Evolutionary conservation across 164 flowering plant species (phyloP), one percentile per base, ranked within the genome.

Genomic region (Magnolia changhungtana): DNA sequence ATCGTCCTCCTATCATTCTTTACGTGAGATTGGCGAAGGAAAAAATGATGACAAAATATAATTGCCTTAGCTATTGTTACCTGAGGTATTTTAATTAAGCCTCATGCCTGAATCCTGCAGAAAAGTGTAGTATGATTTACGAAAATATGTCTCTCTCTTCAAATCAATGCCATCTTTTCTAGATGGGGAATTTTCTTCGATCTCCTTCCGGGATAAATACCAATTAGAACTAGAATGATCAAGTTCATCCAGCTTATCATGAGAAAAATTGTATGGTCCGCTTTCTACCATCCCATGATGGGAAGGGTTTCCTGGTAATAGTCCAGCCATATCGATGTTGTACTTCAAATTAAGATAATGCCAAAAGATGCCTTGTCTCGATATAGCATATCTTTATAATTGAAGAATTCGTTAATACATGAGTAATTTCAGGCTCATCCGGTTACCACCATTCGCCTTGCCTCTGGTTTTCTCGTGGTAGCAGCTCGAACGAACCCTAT

Each of bases 71-170:
- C n/a, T n/a, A n/a, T n/a, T n/a, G n/a, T n/a, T n/a, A n/a, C n/a
- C n/a, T n/a, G n/a, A n/a, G n/a, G n/a, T n/a, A n/a, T n/a, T n/a
- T n/a, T n/a, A n/a, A n/a, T 90, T 90, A 49, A 91, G 88, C 68
- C 90, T 79, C 91, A 91, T 91, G 73, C 93, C 96, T 63, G 90
- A 78, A 83, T 91, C 96, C 75, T 91, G 96, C 67, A 91, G 72
- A 80, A 90, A 91, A 63, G 96, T 90, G 77, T 94, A 90, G 78
- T 92, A 92, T 24, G 91, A 88, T 81, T 88, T 92, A 72, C 94
- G 90, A 50, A 90, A 73, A 78, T 90, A 89, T 0, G 91, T 83
- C 79, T 91, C 96, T 74, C 88, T 91, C 87, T 90, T 90, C 86
- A 87, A 80, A 81, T 91, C 96, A 81, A 91, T 86, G 50, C 87